Percentiles rank a stretch among this genome's conserved stretches.
Evolutionary conservation across 2,329 filamentous ascomycete species (phyloP).

Genomic region (Pseudogymnoascus sp.): DNA sequence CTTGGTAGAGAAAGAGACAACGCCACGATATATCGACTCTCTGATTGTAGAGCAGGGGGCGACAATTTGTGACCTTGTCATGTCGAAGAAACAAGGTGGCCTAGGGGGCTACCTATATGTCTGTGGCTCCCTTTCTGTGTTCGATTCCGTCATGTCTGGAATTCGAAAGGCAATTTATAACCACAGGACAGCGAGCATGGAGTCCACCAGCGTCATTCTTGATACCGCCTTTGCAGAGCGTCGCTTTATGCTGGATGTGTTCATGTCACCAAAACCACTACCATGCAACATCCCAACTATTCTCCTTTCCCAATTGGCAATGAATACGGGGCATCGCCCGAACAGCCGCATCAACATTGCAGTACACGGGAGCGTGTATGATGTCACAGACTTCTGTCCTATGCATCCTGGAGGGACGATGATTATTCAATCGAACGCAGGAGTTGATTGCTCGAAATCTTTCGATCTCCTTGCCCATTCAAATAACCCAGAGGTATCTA

Average conservation of each 20-base stretch:
- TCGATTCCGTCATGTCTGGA: constrained; percentile 47
- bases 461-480: constrained; percentile 48
- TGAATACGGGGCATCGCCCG: constrained; percentile 42
- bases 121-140: constrained; percentile 41
- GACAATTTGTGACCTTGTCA: constrained; percentile 44
- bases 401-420: constrained; percentile 47
- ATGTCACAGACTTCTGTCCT: constrained; percentile 44
- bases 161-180: constrained; percentile 49
- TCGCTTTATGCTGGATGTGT: constrained; percentile 49
- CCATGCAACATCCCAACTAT: constrained; percentile 44
- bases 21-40: constrained; percentile 44
- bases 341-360: constrained; percentile 42
- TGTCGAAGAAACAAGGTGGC: constrained; percentile 48
- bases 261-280: constrained; percentile 47
- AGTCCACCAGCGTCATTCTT: constrained; percentile 41
- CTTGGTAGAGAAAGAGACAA: constrained; percentile 40
- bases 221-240: constrained; percentile 47
- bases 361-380: constrained; percentile 45
- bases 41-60: constrained; percentile 44
- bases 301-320: constrained; percentile 40
- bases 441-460: constrained; percentile 44
- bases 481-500: constrained; percentile 46
- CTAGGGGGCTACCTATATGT: constrained; percentile 41
- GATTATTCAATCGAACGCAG: constrained; percentile 46
- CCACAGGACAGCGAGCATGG: constrained; percentile 43